Percentiles rank a stretch among this genome's conserved stretches.
Conservation (phyloP, 768 basidiomycete species). For the Psilocybe sp. region DNA sequence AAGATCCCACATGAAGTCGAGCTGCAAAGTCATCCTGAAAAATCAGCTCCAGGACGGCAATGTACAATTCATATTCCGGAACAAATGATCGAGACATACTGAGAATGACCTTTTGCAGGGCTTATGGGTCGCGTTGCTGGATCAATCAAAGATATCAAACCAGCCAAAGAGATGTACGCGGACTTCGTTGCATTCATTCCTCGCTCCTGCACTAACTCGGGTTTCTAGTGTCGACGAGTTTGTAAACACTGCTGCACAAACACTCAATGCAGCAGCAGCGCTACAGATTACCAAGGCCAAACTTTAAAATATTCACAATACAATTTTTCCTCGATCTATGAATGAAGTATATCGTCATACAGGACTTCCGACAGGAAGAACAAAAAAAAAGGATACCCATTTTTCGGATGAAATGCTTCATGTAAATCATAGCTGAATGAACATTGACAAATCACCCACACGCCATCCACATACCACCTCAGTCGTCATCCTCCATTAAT, state of each 20-base stretch:
- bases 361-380: too few species aligned
- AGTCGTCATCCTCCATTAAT: constrained; percentile 40
- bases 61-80: constrained; percentile 39
- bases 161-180: constrained; percentile 82
- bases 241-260: constrained; percentile 63
- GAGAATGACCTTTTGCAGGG: constrained; percentile 39
- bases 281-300: constrained; percentile 46
- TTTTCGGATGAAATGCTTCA: too few species aligned
- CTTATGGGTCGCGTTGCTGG: constrained; percentile 80
- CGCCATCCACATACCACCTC: neutral
- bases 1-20: constrained; percentile 77
- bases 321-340: too few species aligned
- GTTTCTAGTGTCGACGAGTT: constrained; percentile 73
- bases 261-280: constrained; percentile 43
- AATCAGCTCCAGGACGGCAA: constrained; percentile 51
- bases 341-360: too few species aligned
- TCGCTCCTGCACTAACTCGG: constrained; percentile 8
- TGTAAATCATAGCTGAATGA: too few species aligned
- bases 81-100: neutral
- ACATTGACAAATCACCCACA: neutral
- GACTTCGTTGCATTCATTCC: neutral
- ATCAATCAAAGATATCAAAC: constrained; percentile 74
- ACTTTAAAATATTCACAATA: constrained; percentile 34
- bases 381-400: too few species aligned
- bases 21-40: constrained; percentile 65